Base-by-base conservation (phyloP, 2,329 filamentous ascomycete species). In the Chaetomiaceae sp. region DNA sequence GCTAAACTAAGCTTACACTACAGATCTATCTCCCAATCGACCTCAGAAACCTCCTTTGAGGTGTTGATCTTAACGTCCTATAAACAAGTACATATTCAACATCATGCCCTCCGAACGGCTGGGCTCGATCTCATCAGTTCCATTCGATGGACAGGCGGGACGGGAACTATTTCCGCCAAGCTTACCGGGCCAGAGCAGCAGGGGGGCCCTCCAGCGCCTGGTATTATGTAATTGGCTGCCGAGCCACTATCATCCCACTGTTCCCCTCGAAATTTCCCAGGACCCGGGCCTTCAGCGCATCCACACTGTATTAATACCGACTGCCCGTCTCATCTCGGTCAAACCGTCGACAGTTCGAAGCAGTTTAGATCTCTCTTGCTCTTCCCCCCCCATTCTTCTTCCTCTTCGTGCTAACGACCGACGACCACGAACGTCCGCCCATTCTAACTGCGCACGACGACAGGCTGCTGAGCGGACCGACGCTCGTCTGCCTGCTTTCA, bases 221-320 rank as follows among this genome's bases (percentile, higher is more conserved):
- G 4, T 11, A 40, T 53, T 51, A 51, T 49, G 48, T 53, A 53
- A 53, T 54, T 51, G 48, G 52, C 38, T 46, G 32, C 38, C 53
- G 40, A 49, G 15, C 50, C 48, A 48, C 50, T 57, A 52, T 55
- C 51, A 54, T 47, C 47, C 49, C 48, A 48, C 47, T 45, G 38
- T 50, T 55, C 52, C 54, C 52, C 54, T 56, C 56, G 45, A 59
- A 56, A 56, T 53, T 56, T 48, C 45, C 48, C 50, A 32, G 36
- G 32, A 20, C 46, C 19, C 33, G 22, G 33, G 45, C 42, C 12
- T 30, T 38, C 37, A 29, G 35, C 26, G 35, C 47, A 49, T 50
- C 37, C 45, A 48, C 38, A 41, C 43, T 47, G 42, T 49, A 46
- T 18, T 39, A n/a, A 15, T 38, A 27, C 24, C 17, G 34, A 39